Evolutionary conservation across 148 eudicot genomes (phyloP).

Genomic region (Oxyria digyna): DNA sequence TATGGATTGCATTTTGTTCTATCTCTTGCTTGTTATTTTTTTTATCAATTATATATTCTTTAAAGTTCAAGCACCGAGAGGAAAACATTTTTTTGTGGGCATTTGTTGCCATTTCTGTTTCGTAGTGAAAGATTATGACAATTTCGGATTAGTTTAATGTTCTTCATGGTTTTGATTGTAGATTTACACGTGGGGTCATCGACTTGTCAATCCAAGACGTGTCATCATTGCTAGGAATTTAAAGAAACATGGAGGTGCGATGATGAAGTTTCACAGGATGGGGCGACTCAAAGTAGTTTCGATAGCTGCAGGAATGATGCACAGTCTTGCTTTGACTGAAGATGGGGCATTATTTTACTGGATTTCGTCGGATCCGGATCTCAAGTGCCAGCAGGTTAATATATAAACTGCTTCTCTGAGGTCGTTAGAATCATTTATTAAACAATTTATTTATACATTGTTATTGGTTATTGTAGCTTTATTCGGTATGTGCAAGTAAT

Average conservation of each 20-base stretch:
- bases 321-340: constrained; percentile 80
- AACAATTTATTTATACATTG: not conserved
- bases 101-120: not conserved
- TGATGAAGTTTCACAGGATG: constrained; percentile 68
- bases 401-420: not conserved
- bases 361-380: constrained; percentile 82
- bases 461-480: constrained; percentile 31
- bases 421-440: not conserved
- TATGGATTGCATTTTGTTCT: not conserved
- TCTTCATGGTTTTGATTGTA: constrained; percentile 16
- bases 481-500: constrained; percentile 49
- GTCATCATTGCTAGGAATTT: constrained; percentile 59
- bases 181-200: constrained; percentile 99
- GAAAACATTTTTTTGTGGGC: not conserved
- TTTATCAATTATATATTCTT: not conserved
- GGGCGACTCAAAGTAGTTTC: constrained; percentile 69
- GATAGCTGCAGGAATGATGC: constrained; percentile 81
- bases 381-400: constrained; percentile 80
- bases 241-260: constrained; percentile 54
- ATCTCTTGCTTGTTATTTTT: not conserved
- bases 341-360: constrained; percentile 91
- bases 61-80: not conserved
- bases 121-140: not conserved
- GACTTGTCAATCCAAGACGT: constrained; percentile 91
- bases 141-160: not conserved